Base-by-base conservation (phyloP, 2,329 filamentous ascomycete species). In the Zymoseptoria passerinii region DNA sequence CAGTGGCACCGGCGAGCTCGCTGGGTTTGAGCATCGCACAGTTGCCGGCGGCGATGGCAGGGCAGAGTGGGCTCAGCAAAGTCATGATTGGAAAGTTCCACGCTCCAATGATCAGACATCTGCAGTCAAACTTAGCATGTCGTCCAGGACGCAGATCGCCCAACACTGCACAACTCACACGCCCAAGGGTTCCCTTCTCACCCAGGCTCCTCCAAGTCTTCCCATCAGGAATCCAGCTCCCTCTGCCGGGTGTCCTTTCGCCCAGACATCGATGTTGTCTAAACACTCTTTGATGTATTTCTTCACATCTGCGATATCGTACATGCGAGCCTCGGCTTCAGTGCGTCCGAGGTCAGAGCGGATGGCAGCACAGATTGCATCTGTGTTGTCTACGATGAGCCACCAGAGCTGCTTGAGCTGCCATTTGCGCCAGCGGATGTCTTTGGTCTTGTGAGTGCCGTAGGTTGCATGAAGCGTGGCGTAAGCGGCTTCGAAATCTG, bases 71-170 rank as follows among this genome's bases (percentile, higher is more conserved):
- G 0, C 82, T 81, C 40, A 96, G 71, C 51, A 85, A 83, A 52
- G 96, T 80, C 74, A 91, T 85, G 72, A 95, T 78, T 54, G 92
- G 92, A 72, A 90, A 95, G 78, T 96, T 96, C 82, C 89, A 96
- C 51, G 92, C 84, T 58, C 83, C 84, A 68, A 96, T 92, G 67
- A 96, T 83, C 65, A 96, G 79, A 13, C 35, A 40, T 10, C 35
- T 40, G 35, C 35, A 10, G 13, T 40, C 35, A 4, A 10, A 2
- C 1, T 40, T 6, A 40, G 35, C 35, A 40, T 16, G 35, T 16
- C 5, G 6, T 10, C 5, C 9, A 16, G 8, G 5, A 16, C 8
- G 2, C 2, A 16, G 1, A 4, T 40, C 2, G 35, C 10, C 10
- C 3, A 4, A 4, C 9, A 40, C 4, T 2, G 6, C 35, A 16